These are phyloP conservation scores for Wickerhamomyces strasburgensis DNA, from an alignment of 805 yeast species.

Conservation along the genomic window DNA sequence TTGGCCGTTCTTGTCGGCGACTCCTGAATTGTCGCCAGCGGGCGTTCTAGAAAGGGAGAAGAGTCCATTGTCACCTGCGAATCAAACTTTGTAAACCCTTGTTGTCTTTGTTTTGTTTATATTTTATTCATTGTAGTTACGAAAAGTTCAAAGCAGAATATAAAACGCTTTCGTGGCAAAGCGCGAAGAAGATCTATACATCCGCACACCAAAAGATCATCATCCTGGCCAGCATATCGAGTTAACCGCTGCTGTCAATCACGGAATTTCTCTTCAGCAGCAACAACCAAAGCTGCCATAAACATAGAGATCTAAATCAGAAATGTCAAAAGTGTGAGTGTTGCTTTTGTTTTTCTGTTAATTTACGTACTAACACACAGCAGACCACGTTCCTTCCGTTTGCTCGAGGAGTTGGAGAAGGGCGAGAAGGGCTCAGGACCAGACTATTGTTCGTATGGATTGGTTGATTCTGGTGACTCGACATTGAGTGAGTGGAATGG, in stretches of 20 bases:
- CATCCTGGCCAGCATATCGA: too few species aligned
- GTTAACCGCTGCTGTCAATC: too few species aligned
- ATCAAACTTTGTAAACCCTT: too few species aligned
- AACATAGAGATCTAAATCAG: not conserved
- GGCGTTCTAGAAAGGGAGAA: slow-evolving; percentile 34
- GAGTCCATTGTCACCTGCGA: slow-evolving; percentile 17
- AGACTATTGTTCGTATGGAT: slow-evolving; percentile 93
- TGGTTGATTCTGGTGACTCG: slow-evolving; percentile 85
- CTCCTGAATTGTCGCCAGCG: slow-evolving; percentile 9
- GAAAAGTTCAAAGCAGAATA: too few species aligned
- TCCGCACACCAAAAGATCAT: too few species aligned
- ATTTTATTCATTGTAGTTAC: too few species aligned
- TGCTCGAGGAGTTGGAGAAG: slow-evolving; percentile 93
- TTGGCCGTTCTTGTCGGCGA: slow-evolving; percentile 2
- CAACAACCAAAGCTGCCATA: not conserved
- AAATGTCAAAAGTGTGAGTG: slow-evolving; percentile 45
- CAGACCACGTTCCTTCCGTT: slow-evolving; percentile 90
- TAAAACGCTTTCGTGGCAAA: too few species aligned
- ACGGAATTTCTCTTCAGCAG: too few species aligned
- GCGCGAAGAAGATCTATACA: too few species aligned
- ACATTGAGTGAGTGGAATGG: slow-evolving; percentile 97
- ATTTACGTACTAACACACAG: not conserved
- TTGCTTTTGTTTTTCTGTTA: not conserved
- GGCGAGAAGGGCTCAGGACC: slow-evolving; percentile 98
- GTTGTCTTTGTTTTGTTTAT: too few species aligned